Evolutionary conservation across 2,329 filamentous ascomycete species (phyloP), one percentile per base, ranked within the genome.

Genomic region (Fusarium phyllophilum): DNA sequence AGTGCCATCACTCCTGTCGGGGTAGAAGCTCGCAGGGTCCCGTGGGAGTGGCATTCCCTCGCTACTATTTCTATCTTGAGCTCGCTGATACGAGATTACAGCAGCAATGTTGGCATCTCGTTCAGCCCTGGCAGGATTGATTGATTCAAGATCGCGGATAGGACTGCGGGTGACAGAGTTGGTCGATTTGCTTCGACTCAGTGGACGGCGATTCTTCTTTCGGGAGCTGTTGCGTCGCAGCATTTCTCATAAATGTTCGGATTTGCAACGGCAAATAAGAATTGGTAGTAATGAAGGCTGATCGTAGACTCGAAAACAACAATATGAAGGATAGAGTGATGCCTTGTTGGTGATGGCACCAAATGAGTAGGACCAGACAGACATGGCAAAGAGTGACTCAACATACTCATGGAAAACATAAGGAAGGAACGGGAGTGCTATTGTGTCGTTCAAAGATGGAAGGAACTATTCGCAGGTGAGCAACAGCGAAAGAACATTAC

Each of bases 71-170:
- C 84, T 82, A 41, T 83, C 83, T 61, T 84, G 84, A n/a, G 88
- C 87, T 67, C 87, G 85, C 12, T 83, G 79, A 77, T 89, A 93
- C 4, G 91, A 92, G 76, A 90, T 83, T 39, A 84, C 83, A 13
- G 91, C 91, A 29, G 91, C 91, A 44, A 88, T 85, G 44, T 89
- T 87, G 13, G 91, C 91, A 79, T 92, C 89, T 61, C 88, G 84
- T 55, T 88, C 85, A 5, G 88, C 87, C 8, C 82, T 79, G 17
- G 80, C 81, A 3, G 86, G 86, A 73, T 86, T 82, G 49, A 90
- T 87, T 57, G 86, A 83, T 56, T 88, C 84, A 26, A 88, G 80
- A 2, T 73, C 67, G 66, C 83, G 81, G 26, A 85, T 82, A 36
- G 85, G 84, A 56, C 84, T 84, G 36, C 72, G 71, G 14, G 48